phyloP scores from a whole-genome alignment of 2,329 filamentous ascomycete species.

The Teratosphaeria gauchensis region DNA sequence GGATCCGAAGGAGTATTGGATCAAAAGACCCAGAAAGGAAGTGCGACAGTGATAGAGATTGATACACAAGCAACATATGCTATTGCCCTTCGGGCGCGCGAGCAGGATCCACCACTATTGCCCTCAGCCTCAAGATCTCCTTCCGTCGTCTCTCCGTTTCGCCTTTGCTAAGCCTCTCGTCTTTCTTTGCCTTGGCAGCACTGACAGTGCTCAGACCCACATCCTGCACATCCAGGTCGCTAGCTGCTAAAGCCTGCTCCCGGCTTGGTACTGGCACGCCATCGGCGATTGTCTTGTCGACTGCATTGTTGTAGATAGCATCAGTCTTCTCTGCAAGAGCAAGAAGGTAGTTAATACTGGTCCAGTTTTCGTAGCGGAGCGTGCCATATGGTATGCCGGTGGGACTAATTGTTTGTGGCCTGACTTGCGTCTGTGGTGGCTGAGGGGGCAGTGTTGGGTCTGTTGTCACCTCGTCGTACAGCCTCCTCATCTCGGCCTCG shows the following conservation, averaged over 20 bases:
- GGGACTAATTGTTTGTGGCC: neutral
- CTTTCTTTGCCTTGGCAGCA: neutral
- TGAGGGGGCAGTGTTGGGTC: neutral
- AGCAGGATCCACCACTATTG: neutral
- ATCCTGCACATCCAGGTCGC: neutral
- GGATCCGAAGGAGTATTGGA: too few relatives aligned
- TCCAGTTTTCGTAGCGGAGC: slow-evolving; percentile 43
- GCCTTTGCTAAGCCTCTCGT: neutral
- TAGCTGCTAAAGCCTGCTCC: slow-evolving; percentile 1
- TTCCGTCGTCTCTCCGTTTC: neutral
- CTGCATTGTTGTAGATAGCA: slow-evolving; percentile 11
- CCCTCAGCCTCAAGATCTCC: neutral
- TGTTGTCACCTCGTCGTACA: slow-evolving; percentile 36
- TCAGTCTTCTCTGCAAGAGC: slow-evolving; percentile 21
- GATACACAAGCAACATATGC: neutral
- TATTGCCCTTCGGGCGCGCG: neutral
- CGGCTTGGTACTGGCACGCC: slow-evolving; percentile 14
- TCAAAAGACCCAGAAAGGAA: neutral
- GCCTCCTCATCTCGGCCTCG: slow-evolving; percentile 23
- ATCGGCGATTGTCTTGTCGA: slow-evolving; percentile 18
- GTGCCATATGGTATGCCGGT: slow-evolving; percentile 31
- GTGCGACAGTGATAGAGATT: neutral
- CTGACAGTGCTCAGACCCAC: neutral
- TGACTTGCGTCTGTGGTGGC: neutral
- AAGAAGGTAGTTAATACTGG: slow-evolving; percentile 37